These are phyloP conservation scores for Gastrolobium bilobum DNA, from an alignment of 306 rosid genomes.

Conservation along the genomic window DNA sequence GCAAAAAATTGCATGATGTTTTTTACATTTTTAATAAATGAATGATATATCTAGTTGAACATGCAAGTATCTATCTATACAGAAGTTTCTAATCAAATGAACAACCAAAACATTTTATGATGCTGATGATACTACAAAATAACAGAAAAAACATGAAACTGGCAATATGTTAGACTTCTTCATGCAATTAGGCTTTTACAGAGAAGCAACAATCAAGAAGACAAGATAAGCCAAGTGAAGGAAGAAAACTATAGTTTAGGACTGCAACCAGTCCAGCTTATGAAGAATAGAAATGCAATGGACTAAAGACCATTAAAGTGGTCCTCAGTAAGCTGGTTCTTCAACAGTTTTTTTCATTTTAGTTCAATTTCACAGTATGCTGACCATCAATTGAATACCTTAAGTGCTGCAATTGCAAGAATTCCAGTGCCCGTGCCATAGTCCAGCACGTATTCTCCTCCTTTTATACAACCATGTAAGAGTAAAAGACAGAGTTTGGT, in stretches of 20 bases:
- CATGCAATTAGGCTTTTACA: neutral
- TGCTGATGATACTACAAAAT: constrained; percentile 2
- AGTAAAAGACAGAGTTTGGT: constrained; percentile 86
- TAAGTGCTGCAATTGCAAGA: constrained; percentile 88
- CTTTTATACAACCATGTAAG: constrained; percentile 67
- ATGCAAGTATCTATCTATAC: neutral
- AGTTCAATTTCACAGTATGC: constrained; percentile 26
- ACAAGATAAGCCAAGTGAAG: neutral
- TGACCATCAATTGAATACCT: constrained; percentile 61
- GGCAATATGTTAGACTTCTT: constrained; percentile 3
- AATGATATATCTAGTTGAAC: constrained; percentile 4
- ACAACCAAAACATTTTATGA: neutral
- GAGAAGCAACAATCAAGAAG: constrained; percentile 1
- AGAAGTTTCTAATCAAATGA: constrained; percentile 11
- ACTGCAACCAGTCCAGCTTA: constrained; percentile 29
- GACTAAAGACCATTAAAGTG: neutral
- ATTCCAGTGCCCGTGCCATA: constrained; percentile 97
- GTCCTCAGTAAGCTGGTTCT: constrained; percentile 25
- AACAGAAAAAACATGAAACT: constrained; percentile 18
- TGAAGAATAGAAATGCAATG: constrained; percentile 17
- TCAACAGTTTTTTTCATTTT: constrained; percentile 23
- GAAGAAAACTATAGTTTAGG: constrained; percentile 12
- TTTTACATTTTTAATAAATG: neutral
- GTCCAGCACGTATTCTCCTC: constrained; percentile 85
- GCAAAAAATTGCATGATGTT: neutral